Evolutionary conservation across 805 yeast species (phyloP), one percentile per base, ranked within the genome.

Genomic region (Spathaspora boniae): DNA sequence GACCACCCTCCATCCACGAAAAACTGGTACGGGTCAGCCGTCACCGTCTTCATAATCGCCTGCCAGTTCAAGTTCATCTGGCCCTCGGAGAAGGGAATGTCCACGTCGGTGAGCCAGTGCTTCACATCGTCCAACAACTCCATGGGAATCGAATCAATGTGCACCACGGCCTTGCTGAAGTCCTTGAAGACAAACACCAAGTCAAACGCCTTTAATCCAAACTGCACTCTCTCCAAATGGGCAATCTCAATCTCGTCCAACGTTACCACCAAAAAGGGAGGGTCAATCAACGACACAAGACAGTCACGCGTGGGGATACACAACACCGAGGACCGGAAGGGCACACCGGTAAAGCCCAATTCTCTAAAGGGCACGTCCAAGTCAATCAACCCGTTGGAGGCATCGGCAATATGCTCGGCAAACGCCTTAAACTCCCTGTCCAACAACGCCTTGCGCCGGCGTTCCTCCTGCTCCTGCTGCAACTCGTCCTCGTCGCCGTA

Each of bases 401-500:
- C 83, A 45, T 87, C 96, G 9, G 96, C 81, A 46, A 93, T 89
- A 43, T 82, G 76, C 62, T 93, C 97, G 14, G 91, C 91, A 65
- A 88, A 93, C 31, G 74, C 71, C 60, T 80, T 82, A 65, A 89
- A 93, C 62, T 93, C 98, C 59, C 84, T 86, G 64, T 93, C 96
- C 51, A 93, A 75, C 25, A 86, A 76, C 16, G 86, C 84, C 51
- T 95, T 85, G 63, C 96, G 77, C 61, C 91, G 76, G 67, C 97
- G 81, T 65, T 93, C 98, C 60, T 93, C 98, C 64, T 91, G 97
- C 66, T 93, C 98, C 62, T 91, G 97, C 62, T 93, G 98, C 45
- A 93, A 70, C 65, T 93, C 98, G 60, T 93, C 98, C 60, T 93
- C 98, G 58, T 93, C 98, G 31, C 98, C 98, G 56, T 93, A 93